Conservation (phyloP, 345 rosid species). For the Populus davidiana region DNA sequence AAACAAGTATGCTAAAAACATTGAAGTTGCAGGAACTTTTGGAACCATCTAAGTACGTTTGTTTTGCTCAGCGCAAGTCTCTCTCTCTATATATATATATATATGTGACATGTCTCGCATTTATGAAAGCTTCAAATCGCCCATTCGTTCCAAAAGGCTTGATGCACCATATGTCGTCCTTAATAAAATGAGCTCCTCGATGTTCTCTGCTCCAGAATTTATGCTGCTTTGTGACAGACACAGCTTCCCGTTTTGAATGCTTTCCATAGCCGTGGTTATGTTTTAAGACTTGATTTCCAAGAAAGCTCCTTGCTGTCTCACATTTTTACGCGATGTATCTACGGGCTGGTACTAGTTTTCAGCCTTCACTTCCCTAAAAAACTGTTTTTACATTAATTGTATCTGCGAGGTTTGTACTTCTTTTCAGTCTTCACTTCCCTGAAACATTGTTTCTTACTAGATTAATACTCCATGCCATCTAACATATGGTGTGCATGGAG, state of each 20-base stretch:
- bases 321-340: constrained; percentile 17
- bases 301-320: constrained; percentile 25
- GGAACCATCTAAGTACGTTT: background rate
- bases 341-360: background rate
- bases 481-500: background rate
- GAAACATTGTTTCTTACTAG: background rate
- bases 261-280: constrained; percentile 2
- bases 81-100: background rate
- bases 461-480: background rate
- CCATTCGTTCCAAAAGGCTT: background rate
- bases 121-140: background rate
- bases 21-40: background rate
- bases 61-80: background rate
- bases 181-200: background rate
- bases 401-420: background rate
- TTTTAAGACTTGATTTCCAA: constrained; percentile 15
- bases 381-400: background rate
- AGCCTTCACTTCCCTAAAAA: constrained; percentile 15
- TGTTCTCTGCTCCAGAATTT: background rate
- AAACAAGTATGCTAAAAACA: background rate
- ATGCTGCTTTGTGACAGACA: background rate
- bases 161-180: background rate
- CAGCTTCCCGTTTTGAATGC: background rate
- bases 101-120: background rate
- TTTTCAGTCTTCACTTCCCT: constrained; percentile 19